Conservation (phyloP, 768 basidiomycete species). For the Suillus subalutaceus region DNA sequence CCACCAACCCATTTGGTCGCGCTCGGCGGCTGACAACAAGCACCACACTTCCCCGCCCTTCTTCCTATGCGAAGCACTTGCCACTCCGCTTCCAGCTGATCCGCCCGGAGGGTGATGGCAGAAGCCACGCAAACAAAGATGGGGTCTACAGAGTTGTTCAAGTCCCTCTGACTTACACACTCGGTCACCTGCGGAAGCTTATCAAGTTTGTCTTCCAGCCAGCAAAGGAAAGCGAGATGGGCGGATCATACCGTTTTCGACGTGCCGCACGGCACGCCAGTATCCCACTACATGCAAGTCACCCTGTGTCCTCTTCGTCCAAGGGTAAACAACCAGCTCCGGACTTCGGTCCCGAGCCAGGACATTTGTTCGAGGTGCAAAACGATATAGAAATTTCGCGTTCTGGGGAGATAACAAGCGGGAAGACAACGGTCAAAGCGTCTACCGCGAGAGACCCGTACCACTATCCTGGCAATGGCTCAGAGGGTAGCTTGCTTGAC, state of each 20-base stretch:
- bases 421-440: constrained; percentile 49
- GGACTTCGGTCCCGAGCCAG: constrained; percentile 30
- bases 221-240: constrained; percentile 28
- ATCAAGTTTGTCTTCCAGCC: constrained; percentile 59
- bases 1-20: constrained; percentile 70
- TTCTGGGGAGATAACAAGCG: constrained; percentile 57
- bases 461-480: constrained; percentile 42
- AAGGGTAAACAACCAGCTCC: constrained; percentile 25
- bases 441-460: constrained; percentile 58
- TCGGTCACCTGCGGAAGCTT: constrained; percentile 64
- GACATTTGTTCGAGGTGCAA: constrained; percentile 66
- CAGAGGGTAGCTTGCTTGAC: constrained; percentile 34
- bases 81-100: constrained; percentile 66
- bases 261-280: constrained; percentile 30
- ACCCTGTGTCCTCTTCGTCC: constrained; percentile 1
- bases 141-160: constrained; percentile 68
- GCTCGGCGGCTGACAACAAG: constrained; percentile 44
- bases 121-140: constrained; percentile 35
- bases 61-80: constrained; percentile 61
- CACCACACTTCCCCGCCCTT: constrained; percentile 38
- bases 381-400: constrained; percentile 45
- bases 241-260: constrained; percentile 21
- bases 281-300: not conserved
- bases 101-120: constrained; percentile 32
- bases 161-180: constrained; percentile 71